phyloP scores from a whole-genome alignment of 495 filamentous ascomycete species.

The Platismatia glauca region DNA sequence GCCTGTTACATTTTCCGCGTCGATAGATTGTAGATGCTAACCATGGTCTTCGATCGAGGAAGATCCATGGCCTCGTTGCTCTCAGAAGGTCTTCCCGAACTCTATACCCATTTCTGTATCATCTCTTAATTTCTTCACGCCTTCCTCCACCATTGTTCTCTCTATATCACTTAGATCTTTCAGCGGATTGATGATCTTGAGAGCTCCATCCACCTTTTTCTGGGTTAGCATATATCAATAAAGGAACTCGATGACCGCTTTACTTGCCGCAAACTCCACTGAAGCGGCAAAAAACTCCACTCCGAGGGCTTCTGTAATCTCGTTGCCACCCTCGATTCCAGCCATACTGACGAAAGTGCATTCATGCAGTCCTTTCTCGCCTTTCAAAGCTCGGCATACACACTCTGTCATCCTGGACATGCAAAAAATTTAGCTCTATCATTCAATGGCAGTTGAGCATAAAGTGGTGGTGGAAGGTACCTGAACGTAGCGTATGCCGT shows the following conservation, averaged over 20 bases:
- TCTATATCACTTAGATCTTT: not conserved
- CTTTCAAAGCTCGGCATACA: not conserved
- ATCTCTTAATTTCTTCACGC: not conserved
- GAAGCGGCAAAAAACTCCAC: not conserved
- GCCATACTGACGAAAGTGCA: not conserved
- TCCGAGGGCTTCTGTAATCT: not conserved
- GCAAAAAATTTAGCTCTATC: not conserved
- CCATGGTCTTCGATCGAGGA: no score
- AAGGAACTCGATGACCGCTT: not conserved
- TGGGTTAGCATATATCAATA: not conserved
- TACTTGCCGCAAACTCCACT: not conserved
- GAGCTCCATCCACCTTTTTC: not conserved
- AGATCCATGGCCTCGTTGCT: no score
- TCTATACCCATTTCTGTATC: not conserved
- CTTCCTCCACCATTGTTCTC: not conserved
- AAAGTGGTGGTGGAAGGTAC: not conserved
- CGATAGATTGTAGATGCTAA: no score
- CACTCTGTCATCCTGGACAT: not conserved
- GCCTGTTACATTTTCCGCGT: no score
- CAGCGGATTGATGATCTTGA: not conserved
- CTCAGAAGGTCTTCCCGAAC: not conserved
- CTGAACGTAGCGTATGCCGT: not conserved
- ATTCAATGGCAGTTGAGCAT: not conserved
- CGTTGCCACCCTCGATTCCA: not conserved
- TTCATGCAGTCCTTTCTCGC: not conserved